Evolutionary conservation across 352 stramenopile genomes (phyloP), one percentile per base, ranked within the genome.

Genomic region (Pythium sp.): DNA sequence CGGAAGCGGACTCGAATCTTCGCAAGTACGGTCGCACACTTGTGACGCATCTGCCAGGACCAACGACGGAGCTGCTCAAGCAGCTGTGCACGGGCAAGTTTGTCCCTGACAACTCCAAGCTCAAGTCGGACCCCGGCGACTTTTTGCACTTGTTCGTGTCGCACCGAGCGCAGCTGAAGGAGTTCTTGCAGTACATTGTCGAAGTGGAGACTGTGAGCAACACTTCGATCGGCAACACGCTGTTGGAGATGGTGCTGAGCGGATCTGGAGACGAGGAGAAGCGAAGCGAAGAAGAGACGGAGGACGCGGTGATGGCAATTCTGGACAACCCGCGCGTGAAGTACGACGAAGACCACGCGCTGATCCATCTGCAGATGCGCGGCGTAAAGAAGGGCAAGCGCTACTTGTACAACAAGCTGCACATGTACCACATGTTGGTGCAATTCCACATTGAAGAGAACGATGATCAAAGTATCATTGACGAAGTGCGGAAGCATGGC

Each of bases 361-460:
- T 98, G 22, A 97, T 98, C 53, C 86, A 98, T 47, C 72, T 98
- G 68, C 92, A 98, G 72, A 97, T 97, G 88, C 83, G 89, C 60
- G 82, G 80, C 20, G 97, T 98, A 75, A 93, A 96, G 72, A 90
- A 94, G 62, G 94, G 92, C 43, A 96, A 97, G 76, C 86, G 97
- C 41, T 98, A 94, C 68, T 65, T 98, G 66, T 98, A 97, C 81
- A 95, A 98, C 80, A 97, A 97, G 68, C 77, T 97, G 32, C 88
- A 97, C 67, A 94, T 97, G 91, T 97, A 97, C 63, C 88, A 97
- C 77, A 97, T 98, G 86, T 72, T 98, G 12, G 78, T 98, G 67
- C 92, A 98, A 69, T 93, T 97, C 65, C 95, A 98, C 77, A 97
- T 98, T 49, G 89, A 98, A 43, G 85, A 94, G 62, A 95, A 95